Percentiles rank a stretch among this genome's conserved stretches.
Conservation (phyloP, 352 stramenopile species). For the Hyaloperonospora brassicae region DNA sequence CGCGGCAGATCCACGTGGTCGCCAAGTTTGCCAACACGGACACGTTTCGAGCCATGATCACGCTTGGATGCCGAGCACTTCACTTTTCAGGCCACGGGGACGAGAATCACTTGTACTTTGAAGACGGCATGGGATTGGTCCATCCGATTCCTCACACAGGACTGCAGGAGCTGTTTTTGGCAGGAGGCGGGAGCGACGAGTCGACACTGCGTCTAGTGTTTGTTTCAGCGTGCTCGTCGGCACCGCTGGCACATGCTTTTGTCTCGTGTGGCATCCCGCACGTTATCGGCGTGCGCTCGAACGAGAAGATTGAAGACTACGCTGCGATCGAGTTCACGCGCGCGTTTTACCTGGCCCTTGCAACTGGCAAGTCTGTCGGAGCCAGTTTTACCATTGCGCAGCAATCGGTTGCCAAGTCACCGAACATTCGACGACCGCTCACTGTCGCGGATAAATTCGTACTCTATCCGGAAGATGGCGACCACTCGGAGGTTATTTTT, state of each 20-base stretch:
- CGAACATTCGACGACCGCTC: conserved; percentile 63
- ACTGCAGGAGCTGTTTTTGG: conserved; percentile 62
- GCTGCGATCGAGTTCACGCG: conserved; percentile 81
- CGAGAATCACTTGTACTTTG: conserved; percentile 89
- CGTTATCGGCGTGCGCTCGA: conserved; percentile 83
- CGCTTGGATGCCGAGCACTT: conserved; percentile 85
- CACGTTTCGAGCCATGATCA: conserved; percentile 88
- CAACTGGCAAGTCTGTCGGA: conserved; percentile 61
- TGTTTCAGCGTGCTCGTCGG: conserved; percentile 72
- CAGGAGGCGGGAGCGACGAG: conserved; percentile 30
- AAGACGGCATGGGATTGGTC: conserved; percentile 85
- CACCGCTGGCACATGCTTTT: conserved; percentile 75
- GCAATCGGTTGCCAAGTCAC: conserved; percentile 64
- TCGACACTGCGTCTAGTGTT: conserved; percentile 66
- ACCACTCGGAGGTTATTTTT: conserved; percentile 81
- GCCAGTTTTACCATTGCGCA: conserved; percentile 69
- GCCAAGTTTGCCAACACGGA: conserved; percentile 93
- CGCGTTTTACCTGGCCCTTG: conserved; percentile 73
- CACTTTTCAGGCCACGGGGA: conserved; percentile 94
- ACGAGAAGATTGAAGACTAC: conserved; percentile 84
- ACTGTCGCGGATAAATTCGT: conserved; percentile 72
- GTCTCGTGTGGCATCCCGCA: conserved; percentile 86
- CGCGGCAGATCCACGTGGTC: conserved; percentile 83
- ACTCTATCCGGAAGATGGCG: conserved; percentile 59
- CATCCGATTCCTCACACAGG: conserved; percentile 67